Base-by-base conservation (phyloP, 805 yeast genomes). In the Kluyveromyces dobzhanskii region DNA sequence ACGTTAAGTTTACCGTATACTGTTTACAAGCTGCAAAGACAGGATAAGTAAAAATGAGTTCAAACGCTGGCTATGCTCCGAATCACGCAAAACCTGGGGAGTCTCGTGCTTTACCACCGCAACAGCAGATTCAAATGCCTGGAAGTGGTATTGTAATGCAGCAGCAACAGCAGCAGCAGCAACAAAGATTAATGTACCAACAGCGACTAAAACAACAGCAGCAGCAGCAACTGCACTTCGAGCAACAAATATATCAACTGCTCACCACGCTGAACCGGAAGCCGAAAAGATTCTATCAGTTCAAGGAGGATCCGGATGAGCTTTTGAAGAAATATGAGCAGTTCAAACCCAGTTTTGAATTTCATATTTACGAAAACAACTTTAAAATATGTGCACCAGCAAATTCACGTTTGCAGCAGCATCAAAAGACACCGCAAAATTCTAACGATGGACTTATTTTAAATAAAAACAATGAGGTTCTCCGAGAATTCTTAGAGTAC, bases 281-380 rank as follows among this genome's bases (percentile, higher is more conserved):
- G 39, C 73, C 71, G 10, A 68, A 66, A 48, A 65, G 70, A 32
- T 65, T 61, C 19, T 71, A 71, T 51, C 71, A 75, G 34, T 82
- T 80, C 51, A 77, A 81, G 9, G 85, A 83, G 50, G 77, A 87
- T 8, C 64, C 82, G 16, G 82, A 76, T 42, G 85, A 80, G 36
- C 70, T 92, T 7, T 60, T 92, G 49, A 75, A 76, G 43, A 88
- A 87, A 57, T 88, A 80, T 57, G 78, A 80, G 47, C 75, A 76
- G 41, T 74, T 73, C 44, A 83, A 90, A 8, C 82, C 96, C 6
- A 83, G 94, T 29, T 62, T 90, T 43, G 94, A 79, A 47, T 80
- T 90, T 51, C 97, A 90, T 53, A 86, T 90, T 17, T 88, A 85
- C 61, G 92, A 86, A 50, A 86, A 85, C 41, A 95, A 88, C 61